A percentile compares a stretch with the other conserved stretches of the same genome.
Evolutionary conservation across 2,329 filamentous ascomycete species (phyloP).

Genomic region (Phaeosphaeriaceae sp.): DNA sequence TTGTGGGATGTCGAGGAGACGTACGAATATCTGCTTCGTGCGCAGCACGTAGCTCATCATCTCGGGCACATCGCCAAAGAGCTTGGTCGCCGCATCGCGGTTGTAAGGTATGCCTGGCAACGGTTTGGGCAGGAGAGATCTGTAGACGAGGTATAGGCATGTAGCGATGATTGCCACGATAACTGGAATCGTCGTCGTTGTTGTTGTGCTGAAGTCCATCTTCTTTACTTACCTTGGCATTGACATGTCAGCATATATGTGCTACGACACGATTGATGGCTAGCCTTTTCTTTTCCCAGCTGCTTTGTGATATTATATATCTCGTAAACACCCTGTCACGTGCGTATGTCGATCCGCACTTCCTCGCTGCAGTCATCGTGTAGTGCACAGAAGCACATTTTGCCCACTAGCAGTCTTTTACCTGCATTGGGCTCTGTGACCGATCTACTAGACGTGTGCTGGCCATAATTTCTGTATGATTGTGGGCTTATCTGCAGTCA

Average conservation of each 20-base stretch:
- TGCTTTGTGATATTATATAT: background rate
- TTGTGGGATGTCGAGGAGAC: too few species aligned
- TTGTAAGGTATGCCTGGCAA: slow-evolving; percentile 58
- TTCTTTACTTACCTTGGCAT: too few species aligned
- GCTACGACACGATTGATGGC: too few species aligned
- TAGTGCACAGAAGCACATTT: background rate
- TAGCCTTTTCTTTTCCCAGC: too few species aligned
- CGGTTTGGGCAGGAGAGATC: slow-evolving; percentile 41
- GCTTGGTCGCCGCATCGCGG: slow-evolving; percentile 35
- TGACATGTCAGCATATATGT: too few species aligned
- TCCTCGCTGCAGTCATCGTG: background rate
- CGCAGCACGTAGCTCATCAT: slow-evolving; percentile 47
- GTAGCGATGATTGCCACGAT: background rate
- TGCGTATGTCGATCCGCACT: too few species aligned
- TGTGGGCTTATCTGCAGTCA: background rate
- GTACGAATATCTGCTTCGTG: slow-evolving; percentile 29
- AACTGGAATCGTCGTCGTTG: background rate
- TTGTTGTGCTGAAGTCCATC: background rate
- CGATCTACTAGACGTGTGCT: background rate
- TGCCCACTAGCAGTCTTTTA: background rate
- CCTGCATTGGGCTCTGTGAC: background rate
- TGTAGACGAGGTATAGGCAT: background rate
- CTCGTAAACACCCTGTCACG: background rate
- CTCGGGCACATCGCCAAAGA: slow-evolving; percentile 55
- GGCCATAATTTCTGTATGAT: background rate